Evolutionary conservation across 306 rosid genomes (phyloP), one percentile per base, ranked within the genome.

Genomic region (Castanospermum australe): DNA sequence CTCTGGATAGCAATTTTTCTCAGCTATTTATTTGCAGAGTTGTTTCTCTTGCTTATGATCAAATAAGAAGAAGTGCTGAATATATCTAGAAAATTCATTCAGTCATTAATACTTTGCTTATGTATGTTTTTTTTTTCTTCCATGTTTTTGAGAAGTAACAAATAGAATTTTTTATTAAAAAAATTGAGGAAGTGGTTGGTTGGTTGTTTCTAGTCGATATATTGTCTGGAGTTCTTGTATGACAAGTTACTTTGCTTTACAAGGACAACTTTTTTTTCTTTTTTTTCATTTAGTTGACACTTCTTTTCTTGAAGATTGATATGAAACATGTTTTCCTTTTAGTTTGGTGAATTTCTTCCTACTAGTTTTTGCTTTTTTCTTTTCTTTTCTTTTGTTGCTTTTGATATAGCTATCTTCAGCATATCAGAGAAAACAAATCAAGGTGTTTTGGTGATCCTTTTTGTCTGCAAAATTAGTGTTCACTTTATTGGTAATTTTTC

Each of bases 1-100:
- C 80, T 61, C 28, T 55, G 61, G 42, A 28, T 63, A 54, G 14
- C 20, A 22, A n/a, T 75, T 15, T 67, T 79, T 67, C 63, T 57
- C 24, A 35, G 57, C 64, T 81, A 38, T 67, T 67, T 51, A 20
- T 59, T 57, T 81, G 81, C 18, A 1, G 28, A 24, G 39, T 21
- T 47, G n/a, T 38, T 50, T 68, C 45, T 68, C 60, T 68, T 68
- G 41, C 18, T 76, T 41, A 48, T 48, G 59, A 60, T 68, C 60
- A 13, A 61, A 17, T 24, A 30, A 60, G 55, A 51, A 75, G 62
- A 80, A 41, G 33, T 42, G 45, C 59, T 28, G 47, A 21, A 56
- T 72, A 61, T 44, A 18, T 55, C 18, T 56, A 22, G 64, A 28
- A 39, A 81, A 74, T 47, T 47, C 48, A 35, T 59, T 67, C 57